Evolutionary conservation across 306 rosid species (phyloP).

Genomic region (Calophaca sinica): DNA sequence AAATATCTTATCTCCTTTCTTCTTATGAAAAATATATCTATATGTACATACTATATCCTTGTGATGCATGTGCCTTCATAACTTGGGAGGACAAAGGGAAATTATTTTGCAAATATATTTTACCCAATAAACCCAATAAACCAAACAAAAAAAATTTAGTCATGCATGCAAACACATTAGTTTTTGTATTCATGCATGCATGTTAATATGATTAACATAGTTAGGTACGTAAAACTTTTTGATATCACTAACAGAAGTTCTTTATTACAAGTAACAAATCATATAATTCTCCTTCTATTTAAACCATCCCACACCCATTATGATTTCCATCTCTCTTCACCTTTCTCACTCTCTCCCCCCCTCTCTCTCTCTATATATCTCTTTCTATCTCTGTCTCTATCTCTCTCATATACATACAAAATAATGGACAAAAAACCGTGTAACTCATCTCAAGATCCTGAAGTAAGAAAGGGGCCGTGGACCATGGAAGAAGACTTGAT

Average conservation of each 20-base stretch:
- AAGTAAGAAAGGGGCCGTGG: constrained; percentile 99
- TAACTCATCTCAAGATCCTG: constrained; percentile 76
- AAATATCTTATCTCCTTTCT: constrained; percentile 26
- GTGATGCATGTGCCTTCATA: constrained; percentile 42
- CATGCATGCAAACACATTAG: constrained; percentile 37
- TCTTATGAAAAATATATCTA: background rate
- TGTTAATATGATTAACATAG: constrained; percentile 48
- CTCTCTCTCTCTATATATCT: background rate
- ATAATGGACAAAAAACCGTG: constrained; percentile 69
- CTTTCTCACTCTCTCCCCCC: constrained; percentile 16
- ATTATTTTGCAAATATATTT: constrained; percentile 6
- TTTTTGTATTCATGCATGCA: constrained; percentile 50
- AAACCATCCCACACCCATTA: constrained; percentile 65
- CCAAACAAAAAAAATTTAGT: constrained; percentile 12
- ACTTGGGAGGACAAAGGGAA: constrained; percentile 38
- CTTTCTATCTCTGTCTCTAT: constrained; percentile 8
- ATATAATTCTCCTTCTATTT: constrained; percentile 60
- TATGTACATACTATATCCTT: background rate
- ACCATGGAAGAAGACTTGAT: constrained; percentile 97
- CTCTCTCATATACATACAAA: constrained; percentile 33
- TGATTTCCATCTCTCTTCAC: constrained; percentile 50
- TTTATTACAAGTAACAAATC: constrained; percentile 43
- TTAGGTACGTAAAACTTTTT: constrained; percentile 54
- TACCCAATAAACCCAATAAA: constrained; percentile 4
- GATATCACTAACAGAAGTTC: constrained; percentile 29